Base-by-base conservation (phyloP, 2,329 filamentous ascomycete genomes). In the Erysiphe neolycopersici region DNA sequence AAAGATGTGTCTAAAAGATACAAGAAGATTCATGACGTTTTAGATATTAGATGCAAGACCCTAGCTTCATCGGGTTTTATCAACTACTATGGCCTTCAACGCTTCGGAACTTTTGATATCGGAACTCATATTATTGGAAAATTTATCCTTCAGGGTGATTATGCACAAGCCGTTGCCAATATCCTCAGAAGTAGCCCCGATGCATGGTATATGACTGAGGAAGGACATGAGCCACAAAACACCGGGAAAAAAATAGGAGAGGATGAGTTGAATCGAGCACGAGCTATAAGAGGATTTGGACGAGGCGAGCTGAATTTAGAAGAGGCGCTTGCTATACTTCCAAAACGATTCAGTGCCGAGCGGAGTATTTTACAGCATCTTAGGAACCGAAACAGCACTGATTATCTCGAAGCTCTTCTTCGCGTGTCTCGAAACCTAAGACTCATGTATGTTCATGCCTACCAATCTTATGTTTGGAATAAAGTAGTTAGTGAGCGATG, bases 71-170 rank as follows among this genome's bases (percentile, higher is more conserved):
- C 76, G 38, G 89, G 89, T 2, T 98, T 91, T 64, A 76, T 98
- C 60, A 98, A 98, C 61, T 98, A 95, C 62, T 98, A 85, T 55
- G 89, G 89, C 9, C 73, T 95, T n/a, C 89, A 98, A 61, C 76
- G 89, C 19, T 98, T 98, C 53, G 89, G 89, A 26, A 87, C 84
- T 0, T 87, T 89, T 59, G 64, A 73, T 26, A 78, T 81, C 12
- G 79, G 84, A 31, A 98, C 89, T 0, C 83, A 95, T 54, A 69
- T 76, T 36, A 65, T 94, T 42, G 89, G 89, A 41, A 72, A 78
- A 56, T 76, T 81, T 57, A 84, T 98, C 56, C 67, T 98, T 0
- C 70, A 80, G 51, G 77, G 72, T 29, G 74, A 93, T 53, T 84
- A 84, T 51, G 69, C 85, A 55, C 79, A 72, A 30, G 87, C 87